Evolutionary conservation across 2,329 filamentous ascomycete species (phyloP), one percentile per base, ranked within the genome.

Genomic region (Ilyonectria destructans): DNA sequence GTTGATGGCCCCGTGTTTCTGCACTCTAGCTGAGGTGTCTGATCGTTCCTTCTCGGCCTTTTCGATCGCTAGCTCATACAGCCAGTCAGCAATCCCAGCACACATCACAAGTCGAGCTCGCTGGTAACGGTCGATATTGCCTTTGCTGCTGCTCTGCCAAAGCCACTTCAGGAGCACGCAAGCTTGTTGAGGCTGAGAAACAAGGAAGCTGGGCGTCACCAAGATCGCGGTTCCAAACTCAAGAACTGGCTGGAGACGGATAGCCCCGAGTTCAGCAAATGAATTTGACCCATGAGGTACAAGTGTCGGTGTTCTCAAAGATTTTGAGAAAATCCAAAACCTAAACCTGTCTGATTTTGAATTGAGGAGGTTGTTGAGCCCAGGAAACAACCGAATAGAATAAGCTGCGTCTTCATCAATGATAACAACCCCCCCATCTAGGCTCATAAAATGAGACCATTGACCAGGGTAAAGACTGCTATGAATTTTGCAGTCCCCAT

Each of bases 401-500:
- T 77, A 80, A 10, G 81, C 69, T 5, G 78, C 78, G 13, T 81
- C 77, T 73, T 87, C 84, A 65, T 88, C 85, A 3, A 88, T 75
- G 40, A 88, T 83, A 12, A 87, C 74, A 56, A 74, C 68, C 21
- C 80, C 77, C 48, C 72, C 58, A 0, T 72, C 63, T 3, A 71
- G 67, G 19, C 76, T 77, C 9, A 77, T 33, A 68, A 90, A 89
- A 19, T 77, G 78, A 5, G 76, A 68, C 87, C 88, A 90, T 9
- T 85, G 80, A 1, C 87, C 87, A 6, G 80, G 40, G 1, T 74
- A 74, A 13, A 82, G 72, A 55, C 82, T 83, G 7, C 79, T 81
- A 33, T 81, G 84, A 10, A 89, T 78, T 19, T 78, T 80, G 69
- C 83, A 86, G 2, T 79, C 69, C 0, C 80, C 71, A 35, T 85